Percentiles rank a stretch among this genome's conserved stretches.
phyloP scores from a whole-genome alignment of 306 rosid species.

The Calophaca sinica region DNA sequence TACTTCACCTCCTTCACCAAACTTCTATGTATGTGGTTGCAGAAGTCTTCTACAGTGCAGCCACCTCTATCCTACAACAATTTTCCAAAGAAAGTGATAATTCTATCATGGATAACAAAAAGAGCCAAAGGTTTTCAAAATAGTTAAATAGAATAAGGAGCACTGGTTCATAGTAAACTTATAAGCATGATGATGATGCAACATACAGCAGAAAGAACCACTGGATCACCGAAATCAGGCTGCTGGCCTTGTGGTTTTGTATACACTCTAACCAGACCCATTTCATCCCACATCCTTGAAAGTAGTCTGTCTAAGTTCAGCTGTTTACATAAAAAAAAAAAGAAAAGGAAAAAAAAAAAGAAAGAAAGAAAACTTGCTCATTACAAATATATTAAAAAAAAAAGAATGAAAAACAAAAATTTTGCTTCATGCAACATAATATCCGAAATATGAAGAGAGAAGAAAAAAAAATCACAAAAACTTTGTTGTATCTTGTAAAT shows the following conservation, averaged over 20 bases:
- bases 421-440: neutral
- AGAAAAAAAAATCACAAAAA: conserved; percentile 5
- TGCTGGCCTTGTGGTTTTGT: conserved; percentile 99
- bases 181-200: conserved; percentile 30
- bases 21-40: conserved; percentile 97
- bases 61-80: conserved; percentile 93
- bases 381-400: conserved; percentile 11
- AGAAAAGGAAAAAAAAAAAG: too few relatives aligned
- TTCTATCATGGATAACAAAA: conserved; percentile 6
- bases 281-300: conserved; percentile 96
- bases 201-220: conserved; percentile 93
- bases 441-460: neutral
- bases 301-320: conserved; percentile 96
- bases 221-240: conserved; percentile 94
- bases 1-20: conserved; percentile 96
- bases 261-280: conserved; percentile 98
- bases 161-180: conserved; percentile 16
- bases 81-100: conserved; percentile 43
- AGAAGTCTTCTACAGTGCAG: conserved; percentile 92
- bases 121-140: conserved; percentile 19
- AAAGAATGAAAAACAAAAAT: neutral
- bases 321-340: conserved; percentile 62
- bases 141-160: conserved; percentile 29
- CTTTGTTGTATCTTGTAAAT: neutral
- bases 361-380: neutral